Base-by-base conservation (phyloP, 2,329 filamentous ascomycete genomes). In the Leptographium lundbergii region DNA sequence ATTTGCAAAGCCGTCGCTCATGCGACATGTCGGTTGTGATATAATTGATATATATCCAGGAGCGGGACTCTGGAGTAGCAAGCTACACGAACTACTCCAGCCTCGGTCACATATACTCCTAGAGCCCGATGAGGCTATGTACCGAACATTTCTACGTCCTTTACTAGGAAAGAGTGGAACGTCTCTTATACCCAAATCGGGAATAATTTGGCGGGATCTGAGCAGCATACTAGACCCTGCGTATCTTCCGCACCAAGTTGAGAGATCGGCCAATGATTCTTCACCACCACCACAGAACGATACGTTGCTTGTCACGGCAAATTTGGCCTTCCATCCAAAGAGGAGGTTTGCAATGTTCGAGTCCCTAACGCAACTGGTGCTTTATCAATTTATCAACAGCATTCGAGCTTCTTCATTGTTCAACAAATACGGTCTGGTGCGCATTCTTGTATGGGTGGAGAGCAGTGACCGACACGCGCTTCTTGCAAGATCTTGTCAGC, bases 1-100 rank as follows among this genome's bases (percentile, higher is more conserved):
- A 7, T 88, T 88, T 61, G 73, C 95, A n/a, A 82, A 80, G 2
- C 79, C 81, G 1, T 84, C 83, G 3, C 78, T 97, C 22, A 74
- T 82, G 39, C 80, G 82, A 52, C 86, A 94, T 70, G 74, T 77
- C 56, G 88, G 89, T 58, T 91, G 91, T 72, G 91, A 95, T 66
- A 79, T 97, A 52, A 75, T 99, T 66, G 92, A 97, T 68, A 75
- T 96, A 59, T 89, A 91, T 69, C 92, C 92, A 0, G 91, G 91
- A 17, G 74, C 75, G 1, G 89, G 91, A 10, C 58, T 95, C 2
- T 94, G 87, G 82, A 95, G 91, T 39, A 54, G 76, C 32, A 88
- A 86, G 66, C 75, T 97, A 0, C 84, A 96, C 68, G 77, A 89
- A 0, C 74, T 80, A 53, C 76, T 99, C 9, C 74, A 89, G 66